Conservation (phyloP, 176 grass and related monocot genomes). For the Carex kokanica region DNA sequence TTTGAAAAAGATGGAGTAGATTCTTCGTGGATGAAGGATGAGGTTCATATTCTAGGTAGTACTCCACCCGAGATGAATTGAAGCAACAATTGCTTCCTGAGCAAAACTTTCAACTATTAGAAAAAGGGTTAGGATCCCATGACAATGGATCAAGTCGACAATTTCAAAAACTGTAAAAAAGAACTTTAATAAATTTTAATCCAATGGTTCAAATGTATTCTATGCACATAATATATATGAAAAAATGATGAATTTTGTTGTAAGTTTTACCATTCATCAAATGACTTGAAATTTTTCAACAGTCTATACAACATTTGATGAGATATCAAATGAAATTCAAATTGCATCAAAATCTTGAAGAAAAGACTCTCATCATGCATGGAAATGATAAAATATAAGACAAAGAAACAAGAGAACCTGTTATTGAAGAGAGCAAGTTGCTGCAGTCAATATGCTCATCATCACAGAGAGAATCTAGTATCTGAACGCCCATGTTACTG, state of each 20-base stretch:
- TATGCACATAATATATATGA: neutral
- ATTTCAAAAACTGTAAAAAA: neutral
- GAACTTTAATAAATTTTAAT: neutral
- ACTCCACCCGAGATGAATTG: slow-evolving; percentile 71
- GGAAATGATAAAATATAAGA: neutral
- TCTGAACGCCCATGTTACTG: slow-evolving; percentile 58
- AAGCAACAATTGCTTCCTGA: slow-evolving; percentile 94
- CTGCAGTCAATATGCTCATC: slow-evolving; percentile 74
- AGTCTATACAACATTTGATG: neutral
- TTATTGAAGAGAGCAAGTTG: slow-evolving; percentile 72
- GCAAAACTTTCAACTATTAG: slow-evolving; percentile 10
- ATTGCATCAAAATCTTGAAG: neutral
- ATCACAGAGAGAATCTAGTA: slow-evolving; percentile 71
- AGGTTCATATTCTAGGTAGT: slow-evolving; percentile 92
- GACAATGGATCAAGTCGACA: neutral
- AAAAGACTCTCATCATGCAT: neutral
- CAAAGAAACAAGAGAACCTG: slow-evolving; percentile 44
- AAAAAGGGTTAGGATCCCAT: neutral
- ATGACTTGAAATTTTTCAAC: neutral
- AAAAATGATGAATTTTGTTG: neutral
- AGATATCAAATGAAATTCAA: neutral
- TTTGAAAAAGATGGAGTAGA: slow-evolving; percentile 93
- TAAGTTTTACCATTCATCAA: neutral
- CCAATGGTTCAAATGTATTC: neutral
- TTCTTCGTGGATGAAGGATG: slow-evolving; percentile 98